Evolutionary conservation across 2,329 filamentous ascomycete genomes (phyloP), one percentile per base, ranked within the genome.

Genomic region (Coniochaeta ligniaria): DNA sequence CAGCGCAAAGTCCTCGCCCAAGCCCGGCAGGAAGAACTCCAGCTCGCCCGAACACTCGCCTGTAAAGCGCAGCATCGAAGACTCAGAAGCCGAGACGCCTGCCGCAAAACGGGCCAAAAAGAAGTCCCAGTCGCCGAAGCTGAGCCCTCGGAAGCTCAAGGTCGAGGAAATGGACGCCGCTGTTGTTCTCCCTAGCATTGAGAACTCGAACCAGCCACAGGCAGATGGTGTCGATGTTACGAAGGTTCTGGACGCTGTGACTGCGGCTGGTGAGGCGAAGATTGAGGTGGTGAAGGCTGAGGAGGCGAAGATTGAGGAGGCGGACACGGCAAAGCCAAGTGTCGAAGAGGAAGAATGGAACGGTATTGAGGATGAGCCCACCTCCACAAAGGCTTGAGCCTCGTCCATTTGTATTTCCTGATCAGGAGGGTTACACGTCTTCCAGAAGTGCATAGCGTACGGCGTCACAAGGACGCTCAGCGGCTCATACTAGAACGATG

Each of bases 331-430:
- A 28, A 58, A 26, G 36, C 35, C 26, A 12, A 58, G 35, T 45
- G 36, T 45, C 22, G 56, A 58, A 24, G 56, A 58, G 35, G 54
- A 56, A 11, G 59, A 60, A 24, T 60, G 59, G 59, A 56, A 56
- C 24, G 59, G 59, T n/a, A 62, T 65, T 50, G 61, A 63, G 41
- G 64, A 65, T 47, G 47, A 52, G 12, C 47, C 47, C 26, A 31
- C 14, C 47, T 17, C 47, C 5, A 6, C 22, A 7, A 52, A 52
- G 24, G 47, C 24, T 17, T 52, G 47, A 52, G 20, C 11, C 16
- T 47, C 8, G n/a, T 45, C 3, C n/a, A 9, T 22, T 47, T 26
- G 6, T 26, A 20, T 26, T 14, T 47, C 43, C 5, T 12, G 22
- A 2, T 26, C 8, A 14, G 26, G 16, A 12, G 4, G 31, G 47